A percentile compares a stretch with the other conserved stretches of the same genome.
Evolutionary conservation across 192 early-diverging fungal genomes (phyloP).

Genomic region (Physocladia obscura): DNA sequence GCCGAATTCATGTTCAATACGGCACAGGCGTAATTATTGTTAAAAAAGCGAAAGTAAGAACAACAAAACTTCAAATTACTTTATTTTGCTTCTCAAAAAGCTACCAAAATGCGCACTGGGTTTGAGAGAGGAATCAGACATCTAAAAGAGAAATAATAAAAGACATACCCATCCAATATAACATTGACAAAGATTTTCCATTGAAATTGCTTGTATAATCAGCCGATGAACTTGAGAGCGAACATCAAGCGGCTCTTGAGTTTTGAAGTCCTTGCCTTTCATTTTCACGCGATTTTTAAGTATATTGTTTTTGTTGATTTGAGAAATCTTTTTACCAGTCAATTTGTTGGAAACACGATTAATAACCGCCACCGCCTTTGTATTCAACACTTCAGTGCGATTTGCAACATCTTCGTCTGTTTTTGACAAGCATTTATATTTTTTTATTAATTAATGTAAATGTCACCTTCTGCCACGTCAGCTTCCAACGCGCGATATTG

Average conservation of each 20-base stretch:
- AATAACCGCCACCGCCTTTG: slow-evolving; percentile 79
- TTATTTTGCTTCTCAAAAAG: neutral
- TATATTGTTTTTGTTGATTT: no score
- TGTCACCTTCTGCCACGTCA: slow-evolving; percentile 7
- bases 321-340: slow-evolving; percentile 52
- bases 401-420: slow-evolving; percentile 46
- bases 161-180: slow-evolving; percentile 34
- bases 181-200: slow-evolving; percentile 84
- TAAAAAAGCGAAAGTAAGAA: neutral
- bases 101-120: slow-evolving; percentile 26
- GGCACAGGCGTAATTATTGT: neutral
- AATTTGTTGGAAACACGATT: slow-evolving; percentile 91
- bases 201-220: slow-evolving; percentile 82
- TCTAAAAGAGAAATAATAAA: neutral
- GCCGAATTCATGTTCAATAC: no score
- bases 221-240: slow-evolving; percentile 83
- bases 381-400: slow-evolving; percentile 69
- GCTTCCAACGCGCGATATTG: slow-evolving; percentile 8
- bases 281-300: neutral
- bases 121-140: no score
- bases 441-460: no score
- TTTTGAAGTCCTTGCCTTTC: slow-evolving; percentile 83
- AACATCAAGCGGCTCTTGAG: slow-evolving; percentile 73
- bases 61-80: neutral
- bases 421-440: no score